These are phyloP conservation scores for Cladosporium velox DNA, from an alignment of 2,329 filamentous ascomycete genomes.

Conservation along the genomic window DNA sequence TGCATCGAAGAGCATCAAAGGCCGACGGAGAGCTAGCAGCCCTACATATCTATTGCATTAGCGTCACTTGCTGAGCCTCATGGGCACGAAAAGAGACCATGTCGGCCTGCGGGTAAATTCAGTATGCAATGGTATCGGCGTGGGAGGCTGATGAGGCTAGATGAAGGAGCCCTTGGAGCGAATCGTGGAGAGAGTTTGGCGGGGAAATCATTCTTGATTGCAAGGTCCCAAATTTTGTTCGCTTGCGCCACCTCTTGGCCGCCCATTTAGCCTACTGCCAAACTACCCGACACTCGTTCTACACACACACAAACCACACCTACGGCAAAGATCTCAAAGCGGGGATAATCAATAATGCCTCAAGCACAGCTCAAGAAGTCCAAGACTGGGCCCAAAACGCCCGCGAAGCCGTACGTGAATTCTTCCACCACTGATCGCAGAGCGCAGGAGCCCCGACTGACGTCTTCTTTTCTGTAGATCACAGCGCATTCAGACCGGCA, in stretches of 20 bases:
- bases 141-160: background rate
- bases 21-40: background rate
- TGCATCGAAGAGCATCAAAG: background rate
- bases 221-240: constrained; percentile 8
- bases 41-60: background rate
- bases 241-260: constrained; percentile 18
- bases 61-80: background rate
- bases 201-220: background rate
- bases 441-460: constrained; percentile 1
- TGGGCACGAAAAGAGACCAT: background rate
- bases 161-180: constrained; percentile 4
- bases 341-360: constrained; percentile 28
- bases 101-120: constrained; percentile 3
- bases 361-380: constrained; percentile 36
- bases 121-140: background rate
- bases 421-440: constrained; percentile 1
- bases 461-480: constrained; percentile 25
- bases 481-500: constrained; percentile 47
- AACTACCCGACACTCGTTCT: background rate
- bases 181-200: constrained; percentile 14
- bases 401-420: constrained; percentile 27
- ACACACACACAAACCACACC: background rate
- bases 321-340: constrained; percentile 6
- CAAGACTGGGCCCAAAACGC: constrained; percentile 28
- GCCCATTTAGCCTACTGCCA: constrained; percentile 20